A percentile compares a stretch with the other conserved stretches of the same genome.
Evolutionary conservation across 2,329 filamentous ascomycete species (phyloP).

Genomic region (Volutella citrinella): DNA sequence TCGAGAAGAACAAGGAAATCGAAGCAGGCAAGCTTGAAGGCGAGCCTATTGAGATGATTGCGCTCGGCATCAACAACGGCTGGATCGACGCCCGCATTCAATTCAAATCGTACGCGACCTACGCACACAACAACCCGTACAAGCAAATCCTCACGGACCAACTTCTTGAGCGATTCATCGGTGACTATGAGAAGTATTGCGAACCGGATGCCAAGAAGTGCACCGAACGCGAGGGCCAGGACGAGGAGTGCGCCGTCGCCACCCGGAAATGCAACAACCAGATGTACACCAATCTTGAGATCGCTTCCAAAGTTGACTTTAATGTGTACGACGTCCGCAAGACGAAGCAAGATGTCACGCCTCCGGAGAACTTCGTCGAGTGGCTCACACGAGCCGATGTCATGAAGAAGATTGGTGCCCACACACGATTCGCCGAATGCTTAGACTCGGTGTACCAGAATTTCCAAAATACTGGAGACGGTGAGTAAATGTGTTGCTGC

Average conservation of each 20-base stretch:
- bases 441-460: conserved; percentile 20
- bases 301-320: conserved; percentile 30
- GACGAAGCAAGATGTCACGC: conserved; percentile 15
- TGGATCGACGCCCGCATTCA: conserved; percentile 46
- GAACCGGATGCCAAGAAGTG: conserved; percentile 21
- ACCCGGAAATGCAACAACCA: conserved; percentile 24
- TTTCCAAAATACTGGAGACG: conserved; percentile 21
- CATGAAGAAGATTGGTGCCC: conserved; percentile 23
- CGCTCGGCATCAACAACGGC: conserved; percentile 56
- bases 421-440: conserved; percentile 22
- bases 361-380: conserved; percentile 21
- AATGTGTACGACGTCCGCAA: conserved; percentile 47
- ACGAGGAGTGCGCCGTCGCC: conserved; percentile 25
- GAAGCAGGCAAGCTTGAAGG: conserved; percentile 36
- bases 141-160: conserved; percentile 25
- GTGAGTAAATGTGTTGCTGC: conserved; percentile 10
- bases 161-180: conserved; percentile 18
- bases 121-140: conserved; percentile 32
- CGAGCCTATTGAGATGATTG: conserved; percentile 45
- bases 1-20: conserved; percentile 55
- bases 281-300: conserved; percentile 23
- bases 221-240: conserved; percentile 17
- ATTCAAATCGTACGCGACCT: conserved; percentile 30
- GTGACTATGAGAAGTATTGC: conserved; percentile 27
- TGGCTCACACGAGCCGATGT: conserved; percentile 22